Base-by-base conservation (phyloP, 352 stramenopile genomes). In the Thraustochytrium sp. region DNA sequence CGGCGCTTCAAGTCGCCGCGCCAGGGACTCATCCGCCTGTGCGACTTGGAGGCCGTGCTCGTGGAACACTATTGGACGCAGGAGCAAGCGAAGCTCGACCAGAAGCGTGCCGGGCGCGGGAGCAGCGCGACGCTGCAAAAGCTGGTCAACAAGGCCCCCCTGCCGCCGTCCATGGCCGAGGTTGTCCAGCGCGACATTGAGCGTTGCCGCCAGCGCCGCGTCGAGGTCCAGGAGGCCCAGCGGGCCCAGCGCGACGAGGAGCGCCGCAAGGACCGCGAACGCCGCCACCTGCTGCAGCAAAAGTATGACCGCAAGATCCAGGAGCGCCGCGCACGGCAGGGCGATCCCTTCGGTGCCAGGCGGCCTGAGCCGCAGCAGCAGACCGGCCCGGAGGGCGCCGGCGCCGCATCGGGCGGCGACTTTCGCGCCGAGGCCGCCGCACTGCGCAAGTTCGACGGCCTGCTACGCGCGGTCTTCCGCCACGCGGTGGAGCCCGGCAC, bases 401-500 rank as follows among this genome's bases (percentile, higher is more conserved):
- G n/a, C 48, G n/a, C 48, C 18, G 16, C 18, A 55, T 55, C 18
- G 18, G n/a, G 48, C n/a, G n/a, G 18, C 18, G 48, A 55, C n/a
- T 75, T 5, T 4, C 46, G 23, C 26, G 68, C 29, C 13, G 68
- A 80, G 44, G 26, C 36, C 0, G 29, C 4, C 18, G 68, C 68
- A 8, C 49, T 80, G 5, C 9, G 9, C 9, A 21, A 16, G 49
- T 80, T 63, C 34, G 53, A 75, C 8, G 34, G 40, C 13, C 34
- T 80, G 36, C 34, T 80, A 23, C 48, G 31, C 9, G 11, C 68
- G 3, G 31, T 80, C 37, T 80, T 80, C 26, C 48, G 53, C 29
- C 68, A 80, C n/a, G 68, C 68, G 29, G 68, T 80, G 13, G 68
- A 80, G 49, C 68, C 68, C 8, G 68, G 68, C 9, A 72, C 42